A percentile compares a stretch with the other conserved stretches of the same genome.
Evolutionary conservation across 495 filamentous ascomycete species (phyloP).

Genomic region (Penicillium simplicissimum): DNA sequence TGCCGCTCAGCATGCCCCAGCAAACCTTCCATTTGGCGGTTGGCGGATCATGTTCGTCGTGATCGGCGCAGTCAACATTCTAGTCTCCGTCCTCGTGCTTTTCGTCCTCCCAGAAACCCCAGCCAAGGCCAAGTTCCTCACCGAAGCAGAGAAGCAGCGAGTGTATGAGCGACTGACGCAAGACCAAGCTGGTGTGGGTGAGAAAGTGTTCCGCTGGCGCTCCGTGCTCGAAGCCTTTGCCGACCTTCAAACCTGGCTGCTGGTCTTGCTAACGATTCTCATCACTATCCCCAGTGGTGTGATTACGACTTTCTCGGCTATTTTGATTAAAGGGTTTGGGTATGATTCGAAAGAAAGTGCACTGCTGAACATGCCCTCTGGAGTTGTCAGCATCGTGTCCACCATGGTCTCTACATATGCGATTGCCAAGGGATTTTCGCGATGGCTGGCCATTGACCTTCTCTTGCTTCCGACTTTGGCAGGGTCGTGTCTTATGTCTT

Average conservation of each 20-base stretch:
- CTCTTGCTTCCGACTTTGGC: slow-evolving; percentile 45
- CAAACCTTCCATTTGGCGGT: slow-evolving; percentile 40
- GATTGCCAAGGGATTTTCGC: slow-evolving; percentile 39
- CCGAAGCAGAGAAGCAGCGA: slow-evolving; percentile 44
- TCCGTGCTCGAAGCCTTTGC: slow-evolving; percentile 41
- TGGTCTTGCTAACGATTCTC: slow-evolving; percentile 46
- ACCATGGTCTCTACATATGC: slow-evolving; percentile 52
- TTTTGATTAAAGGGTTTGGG: slow-evolving; percentile 50
- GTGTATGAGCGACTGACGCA: slow-evolving; percentile 35
- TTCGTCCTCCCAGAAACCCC: slow-evolving; percentile 55
- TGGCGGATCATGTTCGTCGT: slow-evolving; percentile 67
- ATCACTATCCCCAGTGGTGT: slow-evolving; percentile 53
- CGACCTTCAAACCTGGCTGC: slow-evolving; percentile 44
- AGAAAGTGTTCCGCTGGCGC: slow-evolving; percentile 39
- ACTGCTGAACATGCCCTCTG: slow-evolving; percentile 66
- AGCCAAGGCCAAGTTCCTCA: slow-evolving; percentile 54
- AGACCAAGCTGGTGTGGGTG: slow-evolving; percentile 55
- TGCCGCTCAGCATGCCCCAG: slow-evolving; percentile 57
- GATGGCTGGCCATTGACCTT: slow-evolving; percentile 48
- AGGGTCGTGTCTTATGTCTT: slow-evolving; percentile 61
- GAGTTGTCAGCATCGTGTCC: slow-evolving; percentile 55
- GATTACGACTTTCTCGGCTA: slow-evolving; percentile 49
- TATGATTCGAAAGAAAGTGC: slow-evolving; percentile 45
- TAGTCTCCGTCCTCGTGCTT: slow-evolving; percentile 51
- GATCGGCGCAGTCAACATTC: slow-evolving; percentile 58